Conservation (phyloP, 2,329 filamentous ascomycete species). For the Blastomyces emzantsi region DNA sequence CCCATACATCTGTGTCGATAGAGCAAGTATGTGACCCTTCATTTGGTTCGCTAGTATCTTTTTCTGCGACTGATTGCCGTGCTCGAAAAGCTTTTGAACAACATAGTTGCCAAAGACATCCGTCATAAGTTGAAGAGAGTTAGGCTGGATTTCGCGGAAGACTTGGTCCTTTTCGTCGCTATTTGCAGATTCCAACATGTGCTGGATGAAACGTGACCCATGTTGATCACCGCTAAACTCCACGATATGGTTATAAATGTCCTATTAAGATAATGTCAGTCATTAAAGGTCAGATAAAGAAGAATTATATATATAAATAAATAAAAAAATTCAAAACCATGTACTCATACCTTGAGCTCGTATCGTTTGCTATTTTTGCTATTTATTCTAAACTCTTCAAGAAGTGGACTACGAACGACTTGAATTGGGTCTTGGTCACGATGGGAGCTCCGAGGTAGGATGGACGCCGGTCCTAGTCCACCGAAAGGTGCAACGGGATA, state of each 20-base stretch:
- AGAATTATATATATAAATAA: too few relatives aligned
- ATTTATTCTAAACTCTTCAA: constrained; percentile 72
- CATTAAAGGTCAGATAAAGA: background rate
- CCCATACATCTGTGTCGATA: constrained; percentile 85
- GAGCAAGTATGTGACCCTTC: constrained; percentile 68
- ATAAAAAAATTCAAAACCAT: background rate
- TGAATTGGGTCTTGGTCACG: constrained; percentile 52
- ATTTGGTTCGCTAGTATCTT: constrained; percentile 75
- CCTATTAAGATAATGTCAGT: constrained; percentile 34
- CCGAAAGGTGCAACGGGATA: constrained; percentile 29
- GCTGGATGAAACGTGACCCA: constrained; percentile 90
- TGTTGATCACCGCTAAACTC: constrained; percentile 96
- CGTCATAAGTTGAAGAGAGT: constrained; percentile 82
- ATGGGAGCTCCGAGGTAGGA: constrained; percentile 34
- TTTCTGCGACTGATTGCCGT: constrained; percentile 91
- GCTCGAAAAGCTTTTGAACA: constrained; percentile 94
- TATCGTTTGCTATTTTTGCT: constrained; percentile 60
- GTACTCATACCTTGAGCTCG: constrained; percentile 58
- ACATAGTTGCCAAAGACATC: constrained; percentile 99
- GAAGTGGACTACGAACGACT: constrained; percentile 58
- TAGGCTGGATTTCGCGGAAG: constrained; percentile 76
- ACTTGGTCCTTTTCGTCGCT: constrained; percentile 92
- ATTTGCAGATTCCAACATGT: constrained; percentile 83
- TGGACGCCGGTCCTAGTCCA: constrained; percentile 26
- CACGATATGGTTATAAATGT: constrained; percentile 79